Evolutionary conservation across 2,329 filamentous ascomycete species (phyloP).

Genomic region (Ophiostoma ips): DNA sequence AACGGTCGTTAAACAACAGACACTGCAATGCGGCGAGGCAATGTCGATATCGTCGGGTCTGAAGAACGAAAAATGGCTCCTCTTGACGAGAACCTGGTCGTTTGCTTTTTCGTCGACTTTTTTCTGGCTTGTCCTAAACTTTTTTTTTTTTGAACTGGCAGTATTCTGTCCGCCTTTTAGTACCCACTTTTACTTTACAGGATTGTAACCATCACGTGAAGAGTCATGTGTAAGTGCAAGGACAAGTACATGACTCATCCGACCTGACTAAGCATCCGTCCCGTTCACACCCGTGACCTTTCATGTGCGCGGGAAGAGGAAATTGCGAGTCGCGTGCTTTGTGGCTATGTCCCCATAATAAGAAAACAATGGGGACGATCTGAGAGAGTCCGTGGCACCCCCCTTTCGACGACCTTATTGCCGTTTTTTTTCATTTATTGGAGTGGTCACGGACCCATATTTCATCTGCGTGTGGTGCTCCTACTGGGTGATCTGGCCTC

Average conservation of each 20-base stretch:
- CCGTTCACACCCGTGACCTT: neutral
- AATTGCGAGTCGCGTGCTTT: neutral
- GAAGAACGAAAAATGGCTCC: neutral
- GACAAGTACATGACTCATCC: no score
- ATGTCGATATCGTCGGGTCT: neutral
- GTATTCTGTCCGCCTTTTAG: constrained; percentile 10
- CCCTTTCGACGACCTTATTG: no score
- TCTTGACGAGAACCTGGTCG: neutral
- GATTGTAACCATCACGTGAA: neutral
- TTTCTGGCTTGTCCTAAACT: neutral
- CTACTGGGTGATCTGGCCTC: neutral
- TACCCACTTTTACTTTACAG: neutral
- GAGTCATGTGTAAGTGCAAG: neutral
- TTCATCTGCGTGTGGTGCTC: neutral
- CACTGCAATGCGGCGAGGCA: neutral
- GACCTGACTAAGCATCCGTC: neutral
- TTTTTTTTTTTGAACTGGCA: constrained; percentile 10
- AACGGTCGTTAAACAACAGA: no score
- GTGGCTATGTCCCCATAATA: neutral
- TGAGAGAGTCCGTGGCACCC: no score
- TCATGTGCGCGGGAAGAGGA: neutral
- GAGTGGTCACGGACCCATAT: neutral
- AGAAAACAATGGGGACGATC: neutral
- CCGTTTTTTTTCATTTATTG: neutral
- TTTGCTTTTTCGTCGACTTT: constrained; percentile 3